These are phyloP conservation scores for Vigna mungo DNA, from an alignment of 306 rosid species.

Conservation along the genomic window DNA sequence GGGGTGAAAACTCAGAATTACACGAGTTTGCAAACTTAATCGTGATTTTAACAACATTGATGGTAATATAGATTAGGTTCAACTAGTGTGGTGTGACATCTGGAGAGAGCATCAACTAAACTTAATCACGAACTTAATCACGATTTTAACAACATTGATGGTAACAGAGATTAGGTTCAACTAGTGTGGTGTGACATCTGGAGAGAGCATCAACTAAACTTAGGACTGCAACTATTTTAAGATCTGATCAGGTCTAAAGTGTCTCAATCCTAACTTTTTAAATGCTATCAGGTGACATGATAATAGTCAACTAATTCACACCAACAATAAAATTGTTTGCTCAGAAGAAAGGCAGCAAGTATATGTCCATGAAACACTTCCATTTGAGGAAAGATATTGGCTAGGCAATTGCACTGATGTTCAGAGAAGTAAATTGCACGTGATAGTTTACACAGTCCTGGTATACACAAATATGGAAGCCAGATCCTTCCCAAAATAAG, in stretches of 20 bases:
- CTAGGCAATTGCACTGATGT: background rate
- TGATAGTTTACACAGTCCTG: too few relatives aligned
- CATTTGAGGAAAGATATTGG: background rate
- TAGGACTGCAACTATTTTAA: constrained; percentile 19
- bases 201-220: constrained; percentile 24
- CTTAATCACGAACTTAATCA: too few relatives aligned
- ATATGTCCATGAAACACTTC: constrained; percentile 16
- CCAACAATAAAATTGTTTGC: constrained; percentile 25
- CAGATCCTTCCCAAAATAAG: background rate
- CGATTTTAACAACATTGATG: constrained; percentile 28
- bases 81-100: constrained; percentile 16
- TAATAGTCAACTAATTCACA: constrained; percentile 19
- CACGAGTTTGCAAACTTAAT: too few relatives aligned
- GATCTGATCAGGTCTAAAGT: constrained; percentile 11
- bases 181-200: constrained; percentile 3
- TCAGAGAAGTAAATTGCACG: too few relatives aligned
- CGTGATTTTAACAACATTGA: constrained; percentile 23
- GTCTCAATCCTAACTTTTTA: constrained; percentile 28
- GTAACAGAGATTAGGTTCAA: constrained; percentile 32
- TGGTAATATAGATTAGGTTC: constrained; percentile 30
- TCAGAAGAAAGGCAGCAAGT: constrained; percentile 20
- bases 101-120: constrained; percentile 23
- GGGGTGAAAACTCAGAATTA: too few relatives aligned
- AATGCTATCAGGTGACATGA: background rate
- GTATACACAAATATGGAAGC: too few relatives aligned